Evolutionary conservation across 2,329 filamentous ascomycete genomes (phyloP).

Genomic region (Escovopsis sp.): DNA sequence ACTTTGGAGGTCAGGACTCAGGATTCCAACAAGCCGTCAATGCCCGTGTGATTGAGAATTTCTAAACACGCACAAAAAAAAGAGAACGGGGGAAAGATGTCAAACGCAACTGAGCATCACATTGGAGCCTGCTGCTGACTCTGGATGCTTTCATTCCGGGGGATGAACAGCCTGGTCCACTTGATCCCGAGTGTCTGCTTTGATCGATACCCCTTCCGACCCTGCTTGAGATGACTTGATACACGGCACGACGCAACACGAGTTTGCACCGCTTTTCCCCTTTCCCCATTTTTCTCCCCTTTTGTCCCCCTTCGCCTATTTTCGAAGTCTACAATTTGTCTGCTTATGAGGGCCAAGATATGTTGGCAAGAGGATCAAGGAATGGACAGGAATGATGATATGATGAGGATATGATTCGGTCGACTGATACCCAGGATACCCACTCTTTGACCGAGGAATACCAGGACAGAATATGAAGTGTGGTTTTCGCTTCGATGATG

Average conservation of each 20-base stretch:
- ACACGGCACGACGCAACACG: not conserved
- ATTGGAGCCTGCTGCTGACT: slow-evolving; percentile 15
- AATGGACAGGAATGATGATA: not conserved
- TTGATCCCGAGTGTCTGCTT: slow-evolving; percentile 15
- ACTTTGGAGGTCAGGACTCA: slow-evolving; percentile 37
- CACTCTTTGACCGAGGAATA: slow-evolving; percentile 3
- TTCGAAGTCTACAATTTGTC: no score
- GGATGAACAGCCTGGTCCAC: slow-evolving; percentile 19
- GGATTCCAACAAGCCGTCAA: slow-evolving; percentile 72
- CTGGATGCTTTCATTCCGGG: slow-evolving; percentile 10
- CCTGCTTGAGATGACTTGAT: not conserved
- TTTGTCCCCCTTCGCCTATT: not conserved
- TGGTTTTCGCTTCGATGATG: no score
- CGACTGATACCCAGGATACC: slow-evolving; percentile 10
- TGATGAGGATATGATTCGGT: not conserved
- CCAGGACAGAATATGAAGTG: slow-evolving; percentile 4
- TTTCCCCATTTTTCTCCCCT: not conserved
- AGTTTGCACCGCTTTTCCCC: not conserved
- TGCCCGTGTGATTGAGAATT: slow-evolving; percentile 69
- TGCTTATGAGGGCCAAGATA: not conserved
- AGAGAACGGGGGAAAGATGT: not conserved
- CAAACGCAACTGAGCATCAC: slow-evolving; percentile 2
- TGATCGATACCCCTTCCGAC: slow-evolving; percentile 6
- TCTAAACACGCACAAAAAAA: slow-evolving; percentile 38
- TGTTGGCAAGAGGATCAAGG: not conserved